Percentiles rank a stretch among this genome's conserved stretches.
phyloP scores from a whole-genome alignment of 2,329 filamentous ascomycete species.

The Alternaria arbusti region DNA sequence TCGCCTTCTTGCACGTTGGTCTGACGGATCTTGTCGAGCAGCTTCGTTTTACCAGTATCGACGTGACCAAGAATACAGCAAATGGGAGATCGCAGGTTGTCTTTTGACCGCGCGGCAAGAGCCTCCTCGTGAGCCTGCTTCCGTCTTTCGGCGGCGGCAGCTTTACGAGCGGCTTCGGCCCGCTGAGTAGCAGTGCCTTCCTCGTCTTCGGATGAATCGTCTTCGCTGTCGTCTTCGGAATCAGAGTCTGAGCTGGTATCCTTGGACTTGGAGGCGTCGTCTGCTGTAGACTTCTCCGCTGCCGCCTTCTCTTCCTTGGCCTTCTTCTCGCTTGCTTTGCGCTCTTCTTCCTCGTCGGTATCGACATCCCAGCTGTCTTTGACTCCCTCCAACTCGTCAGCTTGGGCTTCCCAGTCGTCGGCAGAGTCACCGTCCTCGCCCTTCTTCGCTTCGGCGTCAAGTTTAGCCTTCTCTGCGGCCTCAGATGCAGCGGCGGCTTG shows the following conservation, averaged over 20 bases:
- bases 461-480: slow-evolving; percentile 67
- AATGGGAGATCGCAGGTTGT: slow-evolving; percentile 95
- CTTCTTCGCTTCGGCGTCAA: slow-evolving; percentile 66
- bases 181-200: slow-evolving; percentile 74
- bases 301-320: slow-evolving; percentile 31
- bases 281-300: slow-evolving; percentile 39
- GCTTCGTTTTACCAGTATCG: slow-evolving; percentile 99
- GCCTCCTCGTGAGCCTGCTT: slow-evolving; percentile 92
- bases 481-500: slow-evolving; percentile 82
- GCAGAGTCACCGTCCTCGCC: slow-evolving; percentile 68
- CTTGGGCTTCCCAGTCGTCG: slow-evolving; percentile 87
- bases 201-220: slow-evolving; percentile 73
- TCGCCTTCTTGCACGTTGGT: slow-evolving; percentile 99
- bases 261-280: slow-evolving; percentile 25
- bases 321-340: slow-evolving; percentile 41
- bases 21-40: slow-evolving; percentile 97
- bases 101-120: slow-evolving; percentile 86
- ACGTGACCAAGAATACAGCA: slow-evolving; percentile 99
- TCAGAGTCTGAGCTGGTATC: slow-evolving; percentile 47
- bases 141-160: slow-evolving; percentile 84
- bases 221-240: slow-evolving; percentile 55
- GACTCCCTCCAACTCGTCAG: slow-evolving; percentile 74
- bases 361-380: slow-evolving; percentile 97
- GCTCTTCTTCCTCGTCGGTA: slow-evolving; percentile 71
- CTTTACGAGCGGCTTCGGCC: slow-evolving; percentile 79